Evolutionary conservation across 2,329 filamentous ascomycete species (phyloP).

Genomic region (Byssochlamys sp.): DNA sequence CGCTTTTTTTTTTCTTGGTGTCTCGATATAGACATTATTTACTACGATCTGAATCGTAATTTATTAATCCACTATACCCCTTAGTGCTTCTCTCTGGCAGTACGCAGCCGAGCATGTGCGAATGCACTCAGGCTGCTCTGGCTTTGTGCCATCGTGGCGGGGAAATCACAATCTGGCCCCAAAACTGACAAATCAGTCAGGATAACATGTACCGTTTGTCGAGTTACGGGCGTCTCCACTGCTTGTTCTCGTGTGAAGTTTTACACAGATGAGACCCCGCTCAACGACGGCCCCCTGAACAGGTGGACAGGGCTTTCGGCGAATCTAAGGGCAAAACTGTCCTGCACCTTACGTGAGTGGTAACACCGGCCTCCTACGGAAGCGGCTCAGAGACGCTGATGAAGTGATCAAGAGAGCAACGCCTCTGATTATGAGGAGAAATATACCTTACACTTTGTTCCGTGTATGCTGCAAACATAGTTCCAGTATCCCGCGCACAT

Average conservation of each 20-base stretch:
- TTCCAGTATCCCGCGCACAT: not conserved
- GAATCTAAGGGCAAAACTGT: not conserved
- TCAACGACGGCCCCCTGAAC: not conserved
- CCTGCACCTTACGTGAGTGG: not conserved
- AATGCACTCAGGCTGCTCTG: not conserved
- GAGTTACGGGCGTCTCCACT: not conserved
- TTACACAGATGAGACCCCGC: not conserved
- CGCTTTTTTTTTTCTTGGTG: not conserved
- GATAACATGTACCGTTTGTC: not conserved
- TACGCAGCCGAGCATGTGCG: not conserved
- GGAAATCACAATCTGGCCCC: not conserved
- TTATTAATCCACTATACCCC: not conserved
- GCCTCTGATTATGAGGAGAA: not conserved
- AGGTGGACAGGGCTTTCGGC: not conserved
- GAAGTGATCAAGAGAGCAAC: not conserved
- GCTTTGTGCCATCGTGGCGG: not conserved
- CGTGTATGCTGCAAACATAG: not conserved
- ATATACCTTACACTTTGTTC: not conserved
- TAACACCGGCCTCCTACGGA: not conserved
- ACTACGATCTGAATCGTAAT: not conserved
- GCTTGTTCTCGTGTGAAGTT: not conserved
- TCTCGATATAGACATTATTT: not conserved
- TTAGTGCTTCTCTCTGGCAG: not conserved
- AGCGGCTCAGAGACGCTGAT: not conserved
- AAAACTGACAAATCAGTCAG: not conserved